Evolutionary conservation across 208 protist species (phyloP).

Genomic region (Vickermania ingenoplastis): DNA sequence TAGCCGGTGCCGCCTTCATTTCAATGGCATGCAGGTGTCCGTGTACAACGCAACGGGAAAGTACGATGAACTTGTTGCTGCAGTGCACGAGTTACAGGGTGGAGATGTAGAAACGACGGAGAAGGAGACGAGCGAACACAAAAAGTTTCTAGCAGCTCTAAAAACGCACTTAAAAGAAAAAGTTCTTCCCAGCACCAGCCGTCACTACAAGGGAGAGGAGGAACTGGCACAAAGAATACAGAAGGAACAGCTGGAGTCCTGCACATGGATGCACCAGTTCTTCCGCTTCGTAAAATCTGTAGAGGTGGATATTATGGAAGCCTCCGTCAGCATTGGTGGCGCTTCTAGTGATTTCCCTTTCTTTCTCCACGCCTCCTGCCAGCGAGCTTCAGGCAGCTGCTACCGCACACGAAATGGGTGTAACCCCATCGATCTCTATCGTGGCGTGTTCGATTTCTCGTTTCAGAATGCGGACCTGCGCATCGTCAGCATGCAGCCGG

Average conservation of each 20-base stretch:
- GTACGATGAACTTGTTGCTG: slow-evolving; percentile 41
- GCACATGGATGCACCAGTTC: slow-evolving; percentile 44
- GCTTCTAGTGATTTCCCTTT: slow-evolving; percentile 52
- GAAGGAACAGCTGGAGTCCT: slow-evolving; percentile 26
- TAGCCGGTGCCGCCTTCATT: slow-evolving; percentile 58
- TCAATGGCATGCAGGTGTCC: slow-evolving; percentile 72
- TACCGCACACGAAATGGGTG: slow-evolving; percentile 59
- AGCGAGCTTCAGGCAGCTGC: slow-evolving; percentile 44
- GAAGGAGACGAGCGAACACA: slow-evolving; percentile 2
- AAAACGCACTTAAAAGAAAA: neutral
- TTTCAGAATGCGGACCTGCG: slow-evolving; percentile 60
- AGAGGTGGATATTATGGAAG: slow-evolving; percentile 65
- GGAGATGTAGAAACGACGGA: slow-evolving; percentile 4
- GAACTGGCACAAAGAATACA: slow-evolving; percentile 32
- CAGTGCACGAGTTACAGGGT: neutral
- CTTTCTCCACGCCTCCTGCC: slow-evolving; percentile 66
- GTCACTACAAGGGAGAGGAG: slow-evolving; percentile 6
- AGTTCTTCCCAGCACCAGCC: neutral
- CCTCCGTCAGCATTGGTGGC: slow-evolving; percentile 65
- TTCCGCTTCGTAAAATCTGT: slow-evolving; percentile 67
- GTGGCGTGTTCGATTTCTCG: slow-evolving; percentile 59
- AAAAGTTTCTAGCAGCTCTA: neutral
- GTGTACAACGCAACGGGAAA: slow-evolving; percentile 82
- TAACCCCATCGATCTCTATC: slow-evolving; percentile 59
- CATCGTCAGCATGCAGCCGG: slow-evolving; percentile 27